Conservation (phyloP, 192 early-diverging fungal species). For the Entomortierella parvispora region DNA sequence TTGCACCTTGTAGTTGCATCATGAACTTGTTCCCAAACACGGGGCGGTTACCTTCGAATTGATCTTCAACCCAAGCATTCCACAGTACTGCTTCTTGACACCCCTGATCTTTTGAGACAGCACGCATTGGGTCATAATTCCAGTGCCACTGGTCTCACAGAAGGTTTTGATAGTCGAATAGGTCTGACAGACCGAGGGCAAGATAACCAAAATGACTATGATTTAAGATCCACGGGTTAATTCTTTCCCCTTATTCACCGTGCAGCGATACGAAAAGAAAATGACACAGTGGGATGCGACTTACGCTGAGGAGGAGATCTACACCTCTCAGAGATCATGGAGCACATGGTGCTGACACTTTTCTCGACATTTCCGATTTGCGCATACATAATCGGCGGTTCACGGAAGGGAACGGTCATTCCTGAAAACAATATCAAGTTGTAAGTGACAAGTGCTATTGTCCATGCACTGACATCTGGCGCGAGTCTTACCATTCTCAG, state of each 20-base stretch:
- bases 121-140: constrained; percentile 55
- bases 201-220: constrained; percentile 36
- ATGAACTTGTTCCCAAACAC: constrained; percentile 55
- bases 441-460: no score
- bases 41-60: constrained; percentile 71
- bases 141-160: constrained; percentile 23
- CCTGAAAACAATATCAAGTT: constrained; percentile 24
- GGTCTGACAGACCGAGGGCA: constrained; percentile 29
- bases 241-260: no score
- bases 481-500: constrained; percentile 61
- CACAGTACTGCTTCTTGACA: constrained; percentile 77
- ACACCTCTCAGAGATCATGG: constrained; percentile 62
- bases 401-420: constrained; percentile 25
- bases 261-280: no score
- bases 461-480: no score
- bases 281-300: no score
- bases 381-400: constrained; percentile 52
- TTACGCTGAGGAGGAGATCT: constrained; percentile 38
- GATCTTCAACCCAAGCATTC: constrained; percentile 90
- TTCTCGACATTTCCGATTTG: constrained; percentile 65
- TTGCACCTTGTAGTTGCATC: constrained; percentile 55
- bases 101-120: constrained; percentile 30
- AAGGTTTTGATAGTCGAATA: constrained; percentile 35
- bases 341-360: constrained; percentile 68
- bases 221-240: constrained; percentile 65